Conservation (phyloP, 2,329 filamentous ascomycete species). For the Triangularia verruculosa region DNA sequence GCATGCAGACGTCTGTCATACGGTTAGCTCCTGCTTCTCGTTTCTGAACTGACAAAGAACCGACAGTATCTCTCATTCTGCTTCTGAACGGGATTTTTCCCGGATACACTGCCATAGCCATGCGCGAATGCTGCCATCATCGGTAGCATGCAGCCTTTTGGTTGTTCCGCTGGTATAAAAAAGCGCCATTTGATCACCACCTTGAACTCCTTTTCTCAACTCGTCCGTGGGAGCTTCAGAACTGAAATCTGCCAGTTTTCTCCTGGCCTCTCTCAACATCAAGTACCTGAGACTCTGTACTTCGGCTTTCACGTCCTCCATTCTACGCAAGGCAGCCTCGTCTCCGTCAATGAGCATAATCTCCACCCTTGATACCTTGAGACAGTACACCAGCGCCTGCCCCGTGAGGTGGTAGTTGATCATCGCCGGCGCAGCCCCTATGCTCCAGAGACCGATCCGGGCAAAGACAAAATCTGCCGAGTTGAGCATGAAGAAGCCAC, state of each 20-base stretch:
- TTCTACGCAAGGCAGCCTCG: slow-evolving; percentile 49
- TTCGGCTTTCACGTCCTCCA: slow-evolving; percentile 52
- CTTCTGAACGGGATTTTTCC: slow-evolving; percentile 30
- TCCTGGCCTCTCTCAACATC: slow-evolving; percentile 48
- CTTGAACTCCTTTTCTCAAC: slow-evolving; percentile 50
- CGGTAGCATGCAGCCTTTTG: slow-evolving; percentile 66
- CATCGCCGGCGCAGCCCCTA: slow-evolving; percentile 66
- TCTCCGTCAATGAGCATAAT: slow-evolving; percentile 60
- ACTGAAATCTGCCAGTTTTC: slow-evolving; percentile 42
- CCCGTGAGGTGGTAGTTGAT: slow-evolving; percentile 68
- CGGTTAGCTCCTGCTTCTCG: background rate
- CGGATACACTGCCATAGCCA: slow-evolving; percentile 28
- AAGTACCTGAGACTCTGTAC: slow-evolving; percentile 50
- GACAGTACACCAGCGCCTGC: slow-evolving; percentile 62
- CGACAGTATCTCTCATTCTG: slow-evolving; percentile 57
- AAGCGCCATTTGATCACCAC: slow-evolving; percentile 56
- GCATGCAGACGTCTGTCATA: slow-evolving; percentile 63
- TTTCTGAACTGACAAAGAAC: background rate
- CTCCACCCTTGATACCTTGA: slow-evolving; percentile 54
- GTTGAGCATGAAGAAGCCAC: slow-evolving; percentile 68
- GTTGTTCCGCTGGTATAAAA: slow-evolving; percentile 78
- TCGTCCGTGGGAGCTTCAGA: slow-evolving; percentile 53
- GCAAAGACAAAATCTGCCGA: slow-evolving; percentile 64
- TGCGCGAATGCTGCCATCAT: slow-evolving; percentile 39
- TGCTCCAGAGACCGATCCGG: slow-evolving; percentile 62